These are phyloP conservation scores for Hepatocystis sp. DNA, from an alignment of 169 alveolate genomes.

Conservation along the genomic window DNA sequence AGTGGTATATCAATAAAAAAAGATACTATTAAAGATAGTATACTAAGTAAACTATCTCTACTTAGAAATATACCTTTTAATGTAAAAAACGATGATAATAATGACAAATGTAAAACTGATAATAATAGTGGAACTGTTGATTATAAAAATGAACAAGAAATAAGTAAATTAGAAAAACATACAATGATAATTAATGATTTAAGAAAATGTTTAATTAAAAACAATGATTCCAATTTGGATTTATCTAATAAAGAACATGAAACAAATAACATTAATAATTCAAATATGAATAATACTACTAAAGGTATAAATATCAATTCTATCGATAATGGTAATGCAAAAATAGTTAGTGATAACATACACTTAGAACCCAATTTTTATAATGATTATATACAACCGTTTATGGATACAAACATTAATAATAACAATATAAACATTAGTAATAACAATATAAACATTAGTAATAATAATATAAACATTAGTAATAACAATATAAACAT, in stretches of 20 bases:
- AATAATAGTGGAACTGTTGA: not conserved
- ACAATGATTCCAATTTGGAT: slow-evolving; percentile 1
- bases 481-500: too few species aligned
- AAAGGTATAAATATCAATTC: too few species aligned
- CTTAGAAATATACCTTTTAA: slow-evolving; percentile 57
- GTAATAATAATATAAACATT: too few species aligned
- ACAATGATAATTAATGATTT: slow-evolving; percentile 58
- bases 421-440: too few species aligned
- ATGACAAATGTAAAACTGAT: not conserved
- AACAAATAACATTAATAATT: too few species aligned
- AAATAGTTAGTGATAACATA: too few species aligned
- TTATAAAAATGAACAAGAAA: not conserved
- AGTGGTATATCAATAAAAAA: not conserved
- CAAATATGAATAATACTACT: too few species aligned
- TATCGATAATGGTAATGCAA: too few species aligned
- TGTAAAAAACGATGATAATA: not conserved
- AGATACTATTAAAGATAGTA: slow-evolving; percentile 9
- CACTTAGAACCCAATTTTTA: too few species aligned
- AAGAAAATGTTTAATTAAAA: slow-evolving; percentile 31
- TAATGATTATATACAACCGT: too few species aligned
- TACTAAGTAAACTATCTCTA: slow-evolving; percentile 17
- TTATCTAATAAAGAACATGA: not conserved
- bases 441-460: too few species aligned
- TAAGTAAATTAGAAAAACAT: slow-evolving; percentile 4
- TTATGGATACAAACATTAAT: too few species aligned